phyloP scores from a whole-genome alignment of 768 basidiomycete species.

The Solioccasus polychromus region DNA sequence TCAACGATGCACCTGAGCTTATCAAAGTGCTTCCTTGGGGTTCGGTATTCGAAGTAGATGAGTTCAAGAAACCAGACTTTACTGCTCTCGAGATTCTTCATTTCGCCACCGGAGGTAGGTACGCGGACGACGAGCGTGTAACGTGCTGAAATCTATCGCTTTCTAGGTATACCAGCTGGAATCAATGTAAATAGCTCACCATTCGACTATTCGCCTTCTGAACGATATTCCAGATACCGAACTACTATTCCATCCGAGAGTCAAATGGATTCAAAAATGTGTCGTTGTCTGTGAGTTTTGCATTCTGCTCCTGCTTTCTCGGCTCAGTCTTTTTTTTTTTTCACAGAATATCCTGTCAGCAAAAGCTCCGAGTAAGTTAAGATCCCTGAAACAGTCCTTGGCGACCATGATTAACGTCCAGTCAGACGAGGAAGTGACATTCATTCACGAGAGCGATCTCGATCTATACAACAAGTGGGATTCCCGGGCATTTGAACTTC shows the following conservation, averaged over 20 bases:
- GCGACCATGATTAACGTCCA: not conserved
- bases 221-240: constrained; percentile 58
- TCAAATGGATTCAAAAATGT: constrained; percentile 88
- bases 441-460: constrained; percentile 77
- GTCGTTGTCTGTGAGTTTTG: constrained; percentile 61
- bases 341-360: constrained; percentile 80
- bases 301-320: not conserved
- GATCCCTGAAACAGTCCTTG: not conserved
- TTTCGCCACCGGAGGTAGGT: constrained; percentile 78
- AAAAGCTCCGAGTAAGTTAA: constrained; percentile 70
- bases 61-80: constrained; percentile 86
- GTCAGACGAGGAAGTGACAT: constrained; percentile 73
- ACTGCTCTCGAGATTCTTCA: constrained; percentile 79
- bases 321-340: not conserved
- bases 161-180: constrained; percentile 75
- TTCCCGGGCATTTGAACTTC: constrained; percentile 74
- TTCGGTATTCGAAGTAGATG: constrained; percentile 57
- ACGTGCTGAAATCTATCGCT: not conserved
- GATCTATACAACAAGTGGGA: constrained; percentile 78
- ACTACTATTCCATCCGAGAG: constrained; percentile 84
- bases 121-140: not conserved
- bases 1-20: constrained; percentile 70
- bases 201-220: not conserved
- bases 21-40: constrained; percentile 88
- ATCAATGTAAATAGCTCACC: constrained; percentile 58